Conservation (phyloP, 768 basidiomycete species). For the Hypholoma fasciculare region DNA sequence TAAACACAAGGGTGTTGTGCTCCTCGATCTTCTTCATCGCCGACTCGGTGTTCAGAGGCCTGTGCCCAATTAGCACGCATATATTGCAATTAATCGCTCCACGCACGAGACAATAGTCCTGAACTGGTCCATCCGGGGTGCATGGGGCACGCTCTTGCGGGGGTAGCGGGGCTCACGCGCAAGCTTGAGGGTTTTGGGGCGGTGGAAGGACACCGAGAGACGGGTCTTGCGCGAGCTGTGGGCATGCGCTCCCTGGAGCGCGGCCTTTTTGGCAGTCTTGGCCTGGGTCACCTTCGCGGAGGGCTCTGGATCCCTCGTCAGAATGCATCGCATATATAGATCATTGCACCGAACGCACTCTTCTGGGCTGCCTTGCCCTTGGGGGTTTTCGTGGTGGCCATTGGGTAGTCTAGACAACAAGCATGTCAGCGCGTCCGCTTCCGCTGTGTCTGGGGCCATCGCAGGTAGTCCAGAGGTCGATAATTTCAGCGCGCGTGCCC, state of each 20-base stretch:
- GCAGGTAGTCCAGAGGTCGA: not conserved
- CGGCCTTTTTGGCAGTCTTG: constrained; percentile 95
- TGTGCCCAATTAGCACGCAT: constrained; percentile 21
- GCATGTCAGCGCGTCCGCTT: not conserved
- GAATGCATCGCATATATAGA: not conserved
- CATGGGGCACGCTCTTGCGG: constrained; percentile 92
- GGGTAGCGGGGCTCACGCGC: constrained; percentile 88
- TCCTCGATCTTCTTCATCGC: constrained; percentile 99
- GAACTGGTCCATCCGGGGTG: constrained; percentile 95
- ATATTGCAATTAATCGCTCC: not conserved
- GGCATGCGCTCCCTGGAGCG: constrained; percentile 81
- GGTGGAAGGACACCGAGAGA: constrained; percentile 89
- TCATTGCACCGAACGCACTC: constrained; percentile 28
- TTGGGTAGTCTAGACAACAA: constrained; percentile 28
- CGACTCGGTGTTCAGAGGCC: constrained; percentile 91
- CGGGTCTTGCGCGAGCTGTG: constrained; percentile 81
- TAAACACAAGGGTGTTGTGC: constrained; percentile 98
- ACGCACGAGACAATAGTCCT: constrained; percentile 88
- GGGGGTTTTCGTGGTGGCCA: constrained; percentile 69
- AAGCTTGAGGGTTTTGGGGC: constrained; percentile 90
- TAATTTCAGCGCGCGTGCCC: not conserved
- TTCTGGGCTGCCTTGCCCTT: constrained; percentile 60
- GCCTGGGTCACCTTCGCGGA: constrained; percentile 66
- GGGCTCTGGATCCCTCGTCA: constrained; percentile 24
- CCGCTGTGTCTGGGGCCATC: not conserved